Percentiles rank a stretch among this genome's conserved stretches.
phyloP scores from a whole-genome alignment of 1,139 yeast species.

The Scheffersomyces lignicola region DNA sequence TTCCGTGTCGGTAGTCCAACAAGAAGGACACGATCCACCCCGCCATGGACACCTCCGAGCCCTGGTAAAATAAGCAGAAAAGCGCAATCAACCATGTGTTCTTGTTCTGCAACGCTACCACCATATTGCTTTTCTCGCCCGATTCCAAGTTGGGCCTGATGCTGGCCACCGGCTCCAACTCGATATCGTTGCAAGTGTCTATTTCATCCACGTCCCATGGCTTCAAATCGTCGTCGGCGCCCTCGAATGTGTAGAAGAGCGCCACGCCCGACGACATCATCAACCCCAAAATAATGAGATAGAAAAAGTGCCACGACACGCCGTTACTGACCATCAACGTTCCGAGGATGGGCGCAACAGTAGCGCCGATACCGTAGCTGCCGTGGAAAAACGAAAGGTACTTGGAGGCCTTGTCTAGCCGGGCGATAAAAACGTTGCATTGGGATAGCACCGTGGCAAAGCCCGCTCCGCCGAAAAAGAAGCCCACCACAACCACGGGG shows the following conservation, averaged over 20 bases:
- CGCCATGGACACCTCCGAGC: slow-evolving; percentile 66
- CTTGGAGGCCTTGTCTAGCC: slow-evolving; percentile 47
- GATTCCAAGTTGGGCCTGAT: slow-evolving; percentile 6
- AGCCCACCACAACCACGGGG: slow-evolving; percentile 50
- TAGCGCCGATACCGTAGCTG: slow-evolving; percentile 64
- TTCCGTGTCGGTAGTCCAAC: slow-evolving; percentile 54
- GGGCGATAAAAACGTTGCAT: slow-evolving; percentile 55
- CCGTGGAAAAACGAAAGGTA: slow-evolving; percentile 60
- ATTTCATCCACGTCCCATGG: slow-evolving; percentile 31
- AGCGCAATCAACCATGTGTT: slow-evolving; percentile 57
- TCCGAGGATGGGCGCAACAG: slow-evolving; percentile 57
- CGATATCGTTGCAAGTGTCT: slow-evolving; percentile 6
- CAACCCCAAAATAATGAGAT: slow-evolving; percentile 46
- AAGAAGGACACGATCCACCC: slow-evolving; percentile 73
- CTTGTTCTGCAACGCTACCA: slow-evolving; percentile 36
- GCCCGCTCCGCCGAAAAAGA: slow-evolving; percentile 62
- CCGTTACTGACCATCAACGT: slow-evolving; percentile 53
- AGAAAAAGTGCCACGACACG: slow-evolving; percentile 54
- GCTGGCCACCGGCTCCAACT: slow-evolving; percentile 4
- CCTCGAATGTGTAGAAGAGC: slow-evolving; percentile 38
- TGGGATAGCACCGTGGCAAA: slow-evolving; percentile 56
- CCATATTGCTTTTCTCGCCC: slow-evolving; percentile 12
- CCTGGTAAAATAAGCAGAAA: slow-evolving; percentile 63
- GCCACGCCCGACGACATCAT: slow-evolving; percentile 26
- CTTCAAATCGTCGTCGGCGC: slow-evolving; percentile 43